Conservation (phyloP, 2,329 filamentous ascomycete species). For the Proliferodiscus dingleyae region DNA sequence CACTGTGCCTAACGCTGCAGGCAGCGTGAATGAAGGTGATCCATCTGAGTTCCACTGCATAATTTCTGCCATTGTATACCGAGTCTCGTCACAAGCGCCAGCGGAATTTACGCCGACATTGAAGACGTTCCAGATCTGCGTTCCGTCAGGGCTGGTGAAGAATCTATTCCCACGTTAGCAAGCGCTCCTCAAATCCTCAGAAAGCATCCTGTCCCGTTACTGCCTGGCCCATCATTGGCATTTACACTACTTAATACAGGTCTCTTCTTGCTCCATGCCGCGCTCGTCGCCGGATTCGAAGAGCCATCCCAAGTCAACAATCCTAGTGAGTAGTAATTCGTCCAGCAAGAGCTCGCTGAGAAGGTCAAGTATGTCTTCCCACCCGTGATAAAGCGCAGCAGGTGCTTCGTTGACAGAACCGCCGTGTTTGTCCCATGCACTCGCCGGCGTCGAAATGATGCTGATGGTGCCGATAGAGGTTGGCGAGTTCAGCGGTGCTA, state of each 20-base stretch:
- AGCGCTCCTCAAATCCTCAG: too few species aligned
- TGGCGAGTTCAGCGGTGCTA: conserved; percentile 37
- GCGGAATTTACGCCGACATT: conserved; percentile 46
- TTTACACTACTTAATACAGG: conserved; percentile 43
- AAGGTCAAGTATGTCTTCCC: conserved; percentile 50
- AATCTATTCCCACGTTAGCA: conserved; percentile 37
- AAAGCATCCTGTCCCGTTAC: conserved; percentile 28
- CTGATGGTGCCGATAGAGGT: conserved; percentile 40
- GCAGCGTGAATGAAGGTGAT: conserved; percentile 44
- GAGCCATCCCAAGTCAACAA: conserved; percentile 48
- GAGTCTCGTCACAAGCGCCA: conserved; percentile 47
- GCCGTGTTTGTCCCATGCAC: conserved; percentile 44
- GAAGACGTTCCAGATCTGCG: conserved; percentile 51
- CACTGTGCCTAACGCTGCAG: conserved; percentile 28
- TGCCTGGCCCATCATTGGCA: conserved; percentile 51
- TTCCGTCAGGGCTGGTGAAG: conserved; percentile 51
- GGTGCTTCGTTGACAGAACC: conserved; percentile 52
- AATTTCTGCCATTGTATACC: conserved; percentile 45
- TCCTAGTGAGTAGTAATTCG: conserved; percentile 47
- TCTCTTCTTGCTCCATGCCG: conserved; percentile 49
- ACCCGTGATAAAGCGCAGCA: conserved; percentile 47
- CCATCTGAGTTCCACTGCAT: not conserved
- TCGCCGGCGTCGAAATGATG: conserved; percentile 40
- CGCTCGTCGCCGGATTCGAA: conserved; percentile 40
- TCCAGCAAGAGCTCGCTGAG: conserved; percentile 54